Conservation (phyloP, 768 basidiomycete species). For the Lentinula sp. region DNA sequence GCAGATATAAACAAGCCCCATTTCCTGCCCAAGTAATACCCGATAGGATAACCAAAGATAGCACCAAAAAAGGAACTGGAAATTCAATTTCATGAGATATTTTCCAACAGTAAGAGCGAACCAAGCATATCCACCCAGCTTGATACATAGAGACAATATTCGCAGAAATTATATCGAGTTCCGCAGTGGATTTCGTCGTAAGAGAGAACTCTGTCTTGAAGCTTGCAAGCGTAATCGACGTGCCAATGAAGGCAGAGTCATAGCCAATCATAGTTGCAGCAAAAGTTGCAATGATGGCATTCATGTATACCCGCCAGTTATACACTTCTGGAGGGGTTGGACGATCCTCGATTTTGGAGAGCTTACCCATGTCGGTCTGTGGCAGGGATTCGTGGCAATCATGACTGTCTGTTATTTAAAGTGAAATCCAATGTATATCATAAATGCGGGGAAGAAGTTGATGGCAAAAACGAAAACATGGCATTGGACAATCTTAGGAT, state of each 20-base stretch:
- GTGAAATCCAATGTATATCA: background rate
- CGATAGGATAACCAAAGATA: constrained; percentile 27
- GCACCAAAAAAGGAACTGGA: constrained; percentile 33
- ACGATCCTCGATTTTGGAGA: constrained; percentile 19
- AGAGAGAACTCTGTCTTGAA: constrained; percentile 42
- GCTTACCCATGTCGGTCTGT: constrained; percentile 1
- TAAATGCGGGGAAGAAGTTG: too few species aligned
- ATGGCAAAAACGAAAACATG: too few species aligned
- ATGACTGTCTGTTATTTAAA: background rate
- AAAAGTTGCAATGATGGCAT: constrained; percentile 25
- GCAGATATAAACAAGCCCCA: constrained; percentile 24
- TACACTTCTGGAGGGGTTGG: constrained; percentile 28
- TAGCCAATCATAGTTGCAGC: constrained; percentile 36
- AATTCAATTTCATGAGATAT: background rate
- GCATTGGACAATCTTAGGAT: too few species aligned
- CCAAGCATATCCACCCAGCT: constrained; percentile 24
- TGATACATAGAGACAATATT: constrained; percentile 43
- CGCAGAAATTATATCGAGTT: constrained; percentile 28
- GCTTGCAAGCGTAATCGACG: constrained; percentile 16
- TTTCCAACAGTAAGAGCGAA: background rate
- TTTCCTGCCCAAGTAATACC: constrained; percentile 32
- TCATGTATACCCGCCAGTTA: constrained; percentile 34
- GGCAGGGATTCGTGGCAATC: background rate
- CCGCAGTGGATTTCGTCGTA: constrained; percentile 18
- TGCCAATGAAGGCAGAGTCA: constrained; percentile 9